Base-by-base conservation (phyloP, 441 rosid species). In the Populus hybrid region DNA sequence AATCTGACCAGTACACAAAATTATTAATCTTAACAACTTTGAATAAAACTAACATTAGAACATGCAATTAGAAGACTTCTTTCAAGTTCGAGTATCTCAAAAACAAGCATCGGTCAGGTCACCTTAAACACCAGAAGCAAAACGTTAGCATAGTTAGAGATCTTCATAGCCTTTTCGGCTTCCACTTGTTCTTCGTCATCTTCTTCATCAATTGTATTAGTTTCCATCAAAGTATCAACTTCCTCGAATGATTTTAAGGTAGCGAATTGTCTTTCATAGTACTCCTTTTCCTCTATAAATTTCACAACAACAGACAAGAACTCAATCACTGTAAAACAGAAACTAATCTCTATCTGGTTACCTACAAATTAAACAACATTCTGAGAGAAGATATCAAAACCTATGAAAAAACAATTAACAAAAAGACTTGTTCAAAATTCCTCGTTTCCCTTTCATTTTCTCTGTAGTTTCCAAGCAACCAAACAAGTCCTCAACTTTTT, bases 201-300 rank as follows among this genome's bases (percentile, higher is more conserved):
- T 26, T 88, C 88, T n/a, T 80, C 92, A 24, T 69, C 83, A 9
- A 73, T 24, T 20, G 42, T 4, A 61, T 83, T 74, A 0, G 85
- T 76, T 35, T 61, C 75, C 63, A 82, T 73, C 67, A 88, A 42
- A 73, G 84, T 70, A 78, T 94, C 98, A 40, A 90, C 96, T 77
- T 90, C 95, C 78, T 90, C 93, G 61, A 94, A 94, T 1, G 96
- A 89, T 82, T 89, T 88, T 72, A 94, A 65, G 3, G 97, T 95
- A 12, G 81, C 89, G 9, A 93, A 77, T 78, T 95, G 98, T 79
- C 69, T 84, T 74, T 93, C 89, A 57, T 95, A 95, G 84, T 95
- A 93, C 54, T 86, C 92, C 84, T 84, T 95, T 61, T 91, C 97
- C 21, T 87, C 96, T 94, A 72, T 10, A n/a, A 74, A 70, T 23